Conservation (phyloP, 192 early-diverging fungal species). For the Backusella sp. region DNA sequence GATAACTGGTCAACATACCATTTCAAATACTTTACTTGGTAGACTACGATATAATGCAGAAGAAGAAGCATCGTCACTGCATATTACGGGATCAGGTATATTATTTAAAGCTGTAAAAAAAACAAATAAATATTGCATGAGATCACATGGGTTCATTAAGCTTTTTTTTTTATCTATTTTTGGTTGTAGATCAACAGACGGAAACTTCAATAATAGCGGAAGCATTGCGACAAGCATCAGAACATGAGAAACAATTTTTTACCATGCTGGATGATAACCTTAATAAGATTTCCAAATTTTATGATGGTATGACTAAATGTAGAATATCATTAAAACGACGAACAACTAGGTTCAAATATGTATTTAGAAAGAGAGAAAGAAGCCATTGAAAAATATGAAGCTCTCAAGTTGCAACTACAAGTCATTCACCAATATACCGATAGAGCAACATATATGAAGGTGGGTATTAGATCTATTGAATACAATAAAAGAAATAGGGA, state of each 20-base stretch:
- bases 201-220: conserved; percentile 6
- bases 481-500: not conserved
- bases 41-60: not conserved
- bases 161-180: not conserved
- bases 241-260: conserved; percentile 41
- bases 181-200: not conserved
- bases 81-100: not conserved
- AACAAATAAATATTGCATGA: not conserved
- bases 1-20: not conserved
- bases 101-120: not conserved
- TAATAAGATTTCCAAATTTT: conserved; percentile 41
- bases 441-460: not conserved
- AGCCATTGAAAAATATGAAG: conserved; percentile 42
- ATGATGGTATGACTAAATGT: conserved; percentile 36
- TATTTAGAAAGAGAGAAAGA: conserved; percentile 45
- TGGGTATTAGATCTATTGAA: not conserved
- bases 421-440: conserved; percentile 26
- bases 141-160: too few species aligned
- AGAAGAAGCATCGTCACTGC: not conserved
- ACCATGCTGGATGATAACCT: conserved; percentile 41
- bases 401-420: conserved; percentile 42
- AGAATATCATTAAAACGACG: not conserved
- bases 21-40: not conserved
- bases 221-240: conserved; percentile 15
- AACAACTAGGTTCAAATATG: not conserved